These are phyloP conservation scores for Dendryphion nanum DNA, from an alignment of 2,329 filamentous ascomycete species.

Conservation along the genomic window DNA sequence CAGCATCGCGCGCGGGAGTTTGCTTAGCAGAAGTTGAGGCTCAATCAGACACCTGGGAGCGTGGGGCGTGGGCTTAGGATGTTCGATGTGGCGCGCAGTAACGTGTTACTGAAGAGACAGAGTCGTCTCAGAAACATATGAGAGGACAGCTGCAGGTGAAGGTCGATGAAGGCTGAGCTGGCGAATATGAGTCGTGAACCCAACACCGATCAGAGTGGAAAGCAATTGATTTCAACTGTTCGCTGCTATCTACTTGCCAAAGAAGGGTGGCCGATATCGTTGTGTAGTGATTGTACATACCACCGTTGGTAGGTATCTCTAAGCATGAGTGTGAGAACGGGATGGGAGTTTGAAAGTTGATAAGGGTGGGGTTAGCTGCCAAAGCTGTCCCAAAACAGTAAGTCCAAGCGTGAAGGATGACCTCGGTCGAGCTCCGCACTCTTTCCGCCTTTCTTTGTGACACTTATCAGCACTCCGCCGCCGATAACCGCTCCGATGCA, in stretches of 20 bases:
- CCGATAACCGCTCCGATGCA: background rate
- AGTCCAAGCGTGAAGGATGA: background rate
- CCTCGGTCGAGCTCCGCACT: background rate
- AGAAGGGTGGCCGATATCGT: background rate
- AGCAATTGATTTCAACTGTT: no score
- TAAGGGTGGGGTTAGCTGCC: no score
- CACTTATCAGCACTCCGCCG: background rate
- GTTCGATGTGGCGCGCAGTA: slow-evolving; percentile 12
- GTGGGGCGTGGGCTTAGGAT: slow-evolving; percentile 4
- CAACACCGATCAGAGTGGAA: background rate
- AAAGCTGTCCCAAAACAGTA: no score
- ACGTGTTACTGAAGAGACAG: slow-evolving; percentile 25
- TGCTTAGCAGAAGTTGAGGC: slow-evolving; percentile 23
- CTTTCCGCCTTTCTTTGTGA: background rate
- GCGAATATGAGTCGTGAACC: background rate
- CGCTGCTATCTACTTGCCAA: background rate
- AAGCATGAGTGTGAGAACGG: no score
- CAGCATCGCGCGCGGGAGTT: slow-evolving; percentile 35
- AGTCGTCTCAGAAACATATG: slow-evolving; percentile 14
- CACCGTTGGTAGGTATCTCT: no score
- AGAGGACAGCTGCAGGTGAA: slow-evolving; percentile 16
- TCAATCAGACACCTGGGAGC: slow-evolving; percentile 28
- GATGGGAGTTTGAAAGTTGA: no score
- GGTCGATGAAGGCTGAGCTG: slow-evolving; percentile 16
- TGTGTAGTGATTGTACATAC: no score